Evolutionary conservation across 1,139 yeast species (phyloP).

Genomic region (Hyphopichia burtonii): DNA sequence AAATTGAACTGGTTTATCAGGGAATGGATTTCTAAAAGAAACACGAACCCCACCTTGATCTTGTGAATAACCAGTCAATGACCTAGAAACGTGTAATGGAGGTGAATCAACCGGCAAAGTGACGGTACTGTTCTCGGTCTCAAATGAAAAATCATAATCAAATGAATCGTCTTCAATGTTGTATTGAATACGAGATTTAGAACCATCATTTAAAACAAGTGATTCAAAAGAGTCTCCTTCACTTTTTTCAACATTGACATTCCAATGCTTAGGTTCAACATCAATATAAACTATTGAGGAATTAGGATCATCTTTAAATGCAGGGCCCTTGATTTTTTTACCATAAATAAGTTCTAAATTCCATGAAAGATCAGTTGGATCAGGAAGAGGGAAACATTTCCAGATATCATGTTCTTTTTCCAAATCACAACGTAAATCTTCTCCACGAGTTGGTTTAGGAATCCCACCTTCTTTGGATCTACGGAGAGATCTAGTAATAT

Average conservation of each 20-base stretch:
- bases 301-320: conserved; percentile 45
- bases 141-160: conserved; percentile 38
- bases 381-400: conserved; percentile 77
- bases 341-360: conserved; percentile 70
- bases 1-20: conserved; percentile 43
- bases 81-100: conserved; percentile 76
- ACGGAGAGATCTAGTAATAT: conserved; percentile 65
- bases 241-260: conserved; percentile 21
- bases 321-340: conserved; percentile 60
- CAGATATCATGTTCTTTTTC: conserved; percentile 57
- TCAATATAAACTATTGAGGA: conserved; percentile 43
- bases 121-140: conserved; percentile 32
- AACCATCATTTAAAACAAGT: background rate
- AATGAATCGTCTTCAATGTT: conserved; percentile 29
- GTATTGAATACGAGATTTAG: conserved; percentile 8
- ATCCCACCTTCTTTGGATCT: conserved; percentile 63
- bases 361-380: conserved; percentile 52
- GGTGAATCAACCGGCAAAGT: conserved; percentile 44
- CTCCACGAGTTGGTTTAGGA: conserved; percentile 75
- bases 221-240: background rate
- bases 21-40: conserved; percentile 65
- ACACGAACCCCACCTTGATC: conserved; percentile 89
- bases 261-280: conserved; percentile 49
- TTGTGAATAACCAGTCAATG: conserved; percentile 88
- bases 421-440: conserved; percentile 68